Evolutionary conservation across 768 basidiomycete species (phyloP).

Genomic region (Pleurotus cornucopiae): DNA sequence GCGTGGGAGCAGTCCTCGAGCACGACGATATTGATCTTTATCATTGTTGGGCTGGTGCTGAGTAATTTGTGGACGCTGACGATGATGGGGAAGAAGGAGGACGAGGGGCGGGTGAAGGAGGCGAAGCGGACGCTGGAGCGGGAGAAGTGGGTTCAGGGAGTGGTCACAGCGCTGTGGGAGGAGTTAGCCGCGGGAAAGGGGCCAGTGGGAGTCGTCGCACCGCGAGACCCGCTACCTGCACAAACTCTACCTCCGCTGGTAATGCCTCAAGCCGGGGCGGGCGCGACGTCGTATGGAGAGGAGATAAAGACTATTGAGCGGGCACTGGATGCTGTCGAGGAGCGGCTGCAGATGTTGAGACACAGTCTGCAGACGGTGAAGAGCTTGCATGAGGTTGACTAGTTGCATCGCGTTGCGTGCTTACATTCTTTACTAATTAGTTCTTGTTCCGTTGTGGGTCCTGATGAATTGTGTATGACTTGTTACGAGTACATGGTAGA

Average conservation of each 20-base stretch:
- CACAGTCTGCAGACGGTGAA: constrained; percentile 29
- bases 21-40: constrained; percentile 67
- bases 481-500: too few species aligned
- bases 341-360: constrained; percentile 45
- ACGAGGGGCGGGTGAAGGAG: constrained; percentile 44
- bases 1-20: constrained; percentile 75
- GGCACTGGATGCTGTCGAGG: constrained; percentile 56
- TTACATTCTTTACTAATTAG: neutral
- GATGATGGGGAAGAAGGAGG: constrained; percentile 35
- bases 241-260: neutral
- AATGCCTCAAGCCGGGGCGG: constrained; percentile 8
- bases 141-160: constrained; percentile 71
- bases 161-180: constrained; percentile 70
- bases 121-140: constrained; percentile 57
- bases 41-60: constrained; percentile 68
- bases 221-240: neutral
- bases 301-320: constrained; percentile 44
- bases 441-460: too few species aligned
- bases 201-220: constrained; percentile 7
- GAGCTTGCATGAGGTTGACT: constrained; percentile 1
- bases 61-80: constrained; percentile 71
- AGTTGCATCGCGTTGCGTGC: neutral
- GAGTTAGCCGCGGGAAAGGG: constrained; percentile 52
- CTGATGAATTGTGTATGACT: too few species aligned
- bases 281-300: constrained; percentile 24